phyloP scores from a whole-genome alignment of 148 eudicot genomes.

The Amaranthus hypochondriacus region DNA sequence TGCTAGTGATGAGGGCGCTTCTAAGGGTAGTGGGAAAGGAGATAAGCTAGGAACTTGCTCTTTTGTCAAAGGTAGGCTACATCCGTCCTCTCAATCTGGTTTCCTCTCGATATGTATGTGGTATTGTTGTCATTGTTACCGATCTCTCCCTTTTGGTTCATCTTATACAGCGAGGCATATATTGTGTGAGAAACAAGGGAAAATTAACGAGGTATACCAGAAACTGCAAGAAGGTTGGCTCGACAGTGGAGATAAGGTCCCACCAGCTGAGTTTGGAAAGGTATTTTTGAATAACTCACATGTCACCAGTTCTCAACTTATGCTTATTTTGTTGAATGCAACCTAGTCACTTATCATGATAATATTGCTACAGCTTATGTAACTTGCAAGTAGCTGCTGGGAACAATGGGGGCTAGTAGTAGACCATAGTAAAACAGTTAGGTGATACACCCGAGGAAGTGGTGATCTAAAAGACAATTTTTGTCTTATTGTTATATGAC shows the following conservation, averaged over 20 bases:
- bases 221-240: slow-evolving; percentile 96
- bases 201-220: slow-evolving; percentile 96
- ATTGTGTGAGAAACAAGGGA: slow-evolving; percentile 95
- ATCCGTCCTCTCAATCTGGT: not conserved
- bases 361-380: not conserved
- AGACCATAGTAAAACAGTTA: not conserved
- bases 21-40: slow-evolving; percentile 67
- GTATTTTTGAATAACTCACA: slow-evolving; percentile 26
- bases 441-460: not conserved
- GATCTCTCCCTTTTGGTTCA: not conserved
- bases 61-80: slow-evolving; percentile 76
- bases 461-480: not conserved
- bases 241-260: slow-evolving; percentile 86
- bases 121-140: not conserved
- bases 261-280: slow-evolving; percentile 98
- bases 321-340: too few relatives aligned
- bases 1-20: slow-evolving; percentile 63
- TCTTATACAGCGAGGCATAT: slow-evolving; percentile 74
- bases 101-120: not conserved
- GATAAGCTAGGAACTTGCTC: slow-evolving; percentile 98
- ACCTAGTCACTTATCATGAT: not conserved
- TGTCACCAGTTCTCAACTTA: too few relatives aligned
- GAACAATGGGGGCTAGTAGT: not conserved
- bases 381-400: not conserved
- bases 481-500: too few relatives aligned